Evolutionary conservation across 2,329 filamentous ascomycete genomes (phyloP).

Genomic region (Conoideocrella luteorostrata): DNA sequence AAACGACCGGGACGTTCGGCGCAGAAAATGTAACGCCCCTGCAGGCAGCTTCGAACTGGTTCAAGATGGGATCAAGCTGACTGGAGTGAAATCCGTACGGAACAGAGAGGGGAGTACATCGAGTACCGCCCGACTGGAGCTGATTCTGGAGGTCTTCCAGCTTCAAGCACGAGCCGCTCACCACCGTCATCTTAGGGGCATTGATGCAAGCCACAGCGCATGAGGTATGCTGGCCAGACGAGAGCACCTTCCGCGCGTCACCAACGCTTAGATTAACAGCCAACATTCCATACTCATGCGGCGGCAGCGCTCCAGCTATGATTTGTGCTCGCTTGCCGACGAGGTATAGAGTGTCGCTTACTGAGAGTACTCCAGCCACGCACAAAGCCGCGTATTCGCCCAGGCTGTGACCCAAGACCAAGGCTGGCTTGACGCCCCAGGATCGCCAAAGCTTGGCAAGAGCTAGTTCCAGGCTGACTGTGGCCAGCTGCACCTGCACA

Average conservation of each 20-base stretch:
- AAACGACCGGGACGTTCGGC: neutral
- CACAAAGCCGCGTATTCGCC: conserved; percentile 42
- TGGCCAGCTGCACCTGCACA: conserved; percentile 43
- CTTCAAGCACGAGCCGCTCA: neutral
- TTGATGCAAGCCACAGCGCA: neutral
- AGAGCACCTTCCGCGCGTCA: neutral
- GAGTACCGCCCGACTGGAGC: neutral
- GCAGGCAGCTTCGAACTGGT: neutral
- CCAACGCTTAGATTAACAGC: neutral
- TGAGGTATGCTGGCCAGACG: neutral
- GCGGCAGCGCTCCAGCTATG: neutral
- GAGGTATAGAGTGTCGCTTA: conserved; percentile 64
- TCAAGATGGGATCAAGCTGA: neutral
- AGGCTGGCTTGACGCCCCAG: conserved; percentile 46
- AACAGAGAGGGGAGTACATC: neutral
- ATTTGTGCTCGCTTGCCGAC: conserved; percentile 56
- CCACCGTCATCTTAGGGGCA: neutral
- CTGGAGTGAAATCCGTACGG: neutral
- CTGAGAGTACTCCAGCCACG: conserved; percentile 63
- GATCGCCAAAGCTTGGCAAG: conserved; percentile 48
- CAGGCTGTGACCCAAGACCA: conserved; percentile 51
- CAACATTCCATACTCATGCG: neutral
- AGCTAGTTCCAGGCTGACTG: conserved; percentile 52
- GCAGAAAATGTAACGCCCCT: neutral
- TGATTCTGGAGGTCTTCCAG: neutral